These are phyloP conservation scores for Aureobasidium sp. DNA, from an alignment of 2,329 filamentous ascomycete species.

Conservation along the genomic window DNA sequence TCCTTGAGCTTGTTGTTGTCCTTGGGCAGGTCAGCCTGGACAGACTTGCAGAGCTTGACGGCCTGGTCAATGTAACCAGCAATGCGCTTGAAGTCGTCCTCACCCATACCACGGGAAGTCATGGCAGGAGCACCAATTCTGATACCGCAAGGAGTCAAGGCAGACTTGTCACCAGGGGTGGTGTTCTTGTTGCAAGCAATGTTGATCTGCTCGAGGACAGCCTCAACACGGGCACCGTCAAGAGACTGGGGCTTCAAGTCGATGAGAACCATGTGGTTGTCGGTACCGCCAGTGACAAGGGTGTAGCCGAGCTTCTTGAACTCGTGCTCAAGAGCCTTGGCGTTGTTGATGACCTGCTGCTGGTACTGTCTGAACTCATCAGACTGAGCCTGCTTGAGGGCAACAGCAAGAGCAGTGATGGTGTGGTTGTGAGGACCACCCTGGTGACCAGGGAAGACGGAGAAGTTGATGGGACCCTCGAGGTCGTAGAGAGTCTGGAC, in stretches of 20 bases:
- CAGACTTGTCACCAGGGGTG: constrained; percentile 94
- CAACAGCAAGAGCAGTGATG: constrained; percentile 90
- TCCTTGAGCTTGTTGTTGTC: constrained; percentile 99
- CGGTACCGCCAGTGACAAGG: constrained; percentile 87
- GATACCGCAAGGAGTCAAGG: constrained; percentile 87
- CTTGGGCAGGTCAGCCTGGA: constrained; percentile 82
- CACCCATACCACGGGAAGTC: constrained; percentile 90
- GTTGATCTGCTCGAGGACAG: constrained; percentile 94
- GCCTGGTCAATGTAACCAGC: constrained; percentile 80
- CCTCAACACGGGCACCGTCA: constrained; percentile 91
- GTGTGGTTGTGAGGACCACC: constrained; percentile 99
- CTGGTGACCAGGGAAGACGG: constrained; percentile 96
- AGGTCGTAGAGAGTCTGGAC: constrained; percentile 69
- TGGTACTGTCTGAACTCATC: constrained; percentile 92
- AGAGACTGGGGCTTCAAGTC: constrained; percentile 85
- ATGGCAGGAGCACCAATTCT: constrained; percentile 96
- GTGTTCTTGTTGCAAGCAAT: constrained; percentile 99
- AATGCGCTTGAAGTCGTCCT: constrained; percentile 86
- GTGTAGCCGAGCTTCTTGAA: constrained; percentile 76
- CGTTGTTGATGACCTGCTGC: constrained; percentile 80
- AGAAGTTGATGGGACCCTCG: constrained; percentile 87
- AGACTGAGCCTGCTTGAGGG: constrained; percentile 84
- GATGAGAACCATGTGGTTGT: constrained; percentile 91
- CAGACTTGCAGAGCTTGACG: constrained; percentile 83
- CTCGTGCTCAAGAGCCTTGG: constrained; percentile 77